Conservation (phyloP, 768 basidiomycete species). For the Pleurotus platypus region DNA sequence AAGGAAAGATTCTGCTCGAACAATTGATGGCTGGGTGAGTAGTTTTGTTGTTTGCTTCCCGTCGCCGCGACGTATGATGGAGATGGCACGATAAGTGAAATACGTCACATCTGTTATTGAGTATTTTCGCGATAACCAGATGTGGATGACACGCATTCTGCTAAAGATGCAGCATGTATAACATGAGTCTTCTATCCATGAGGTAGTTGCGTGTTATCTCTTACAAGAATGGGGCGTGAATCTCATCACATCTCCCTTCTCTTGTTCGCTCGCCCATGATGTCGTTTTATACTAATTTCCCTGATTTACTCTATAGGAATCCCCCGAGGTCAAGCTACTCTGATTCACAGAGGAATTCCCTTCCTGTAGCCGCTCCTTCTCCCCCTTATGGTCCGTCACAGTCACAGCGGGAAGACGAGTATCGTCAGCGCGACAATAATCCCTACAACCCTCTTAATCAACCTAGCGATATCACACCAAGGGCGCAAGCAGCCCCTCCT, state of each 20-base stretch:
- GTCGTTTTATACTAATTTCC: conserved; percentile 17
- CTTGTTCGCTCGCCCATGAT: conserved; percentile 19
- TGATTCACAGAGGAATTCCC: conserved; percentile 39
- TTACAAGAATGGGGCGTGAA: conserved; percentile 24
- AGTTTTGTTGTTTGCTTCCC: conserved; percentile 9
- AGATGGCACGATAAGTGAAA: too few relatives aligned
- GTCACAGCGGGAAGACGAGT: conserved; percentile 44
- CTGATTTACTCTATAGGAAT: conserved; percentile 28
- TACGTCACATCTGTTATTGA: too few relatives aligned
- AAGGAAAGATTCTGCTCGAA: conserved; percentile 74
- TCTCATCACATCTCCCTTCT: conserved; percentile 12
- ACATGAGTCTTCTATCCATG: conserved; percentile 10
- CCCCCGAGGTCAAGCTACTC: conserved; percentile 48
- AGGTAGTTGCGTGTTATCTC: conserved; percentile 20
- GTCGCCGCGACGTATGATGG: background rate
- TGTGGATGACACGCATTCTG: too few relatives aligned
- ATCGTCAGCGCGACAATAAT: conserved; percentile 19
- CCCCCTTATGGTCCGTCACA: conserved; percentile 43
- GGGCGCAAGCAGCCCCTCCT: conserved; percentile 25
- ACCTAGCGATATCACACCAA: conserved; percentile 35
- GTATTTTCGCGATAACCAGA: too few relatives aligned
- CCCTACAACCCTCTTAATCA: conserved; percentile 40
- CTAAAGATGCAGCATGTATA: conserved; percentile 7
- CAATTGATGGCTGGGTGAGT: conserved; percentile 81
- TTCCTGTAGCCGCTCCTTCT: conserved; percentile 38